Conservation (phyloP, 257 asterid genomes). For the Marsdenia floribunda region DNA sequence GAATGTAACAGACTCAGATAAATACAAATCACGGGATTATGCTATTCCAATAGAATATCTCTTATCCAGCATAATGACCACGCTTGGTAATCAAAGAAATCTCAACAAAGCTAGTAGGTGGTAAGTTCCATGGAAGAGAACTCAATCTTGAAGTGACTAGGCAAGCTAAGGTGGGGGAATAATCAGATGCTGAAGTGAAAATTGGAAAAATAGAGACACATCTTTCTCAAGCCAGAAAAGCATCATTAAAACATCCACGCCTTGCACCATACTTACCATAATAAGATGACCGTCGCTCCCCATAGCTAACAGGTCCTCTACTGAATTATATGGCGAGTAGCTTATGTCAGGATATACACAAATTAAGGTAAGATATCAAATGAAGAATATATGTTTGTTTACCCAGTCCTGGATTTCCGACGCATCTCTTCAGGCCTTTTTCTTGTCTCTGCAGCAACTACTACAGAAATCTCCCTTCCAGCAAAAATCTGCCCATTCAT, state of each 20-base stretch:
- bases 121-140: neutral
- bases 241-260: neutral
- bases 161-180: neutral
- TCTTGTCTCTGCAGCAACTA: slow-evolving; percentile 32
- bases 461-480: slow-evolving; percentile 34
- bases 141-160: neutral
- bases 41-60: neutral
- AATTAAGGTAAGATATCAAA: neutral
- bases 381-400: neutral
- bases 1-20: neutral
- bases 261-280: slow-evolving; percentile 18
- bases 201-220: neutral
- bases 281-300: slow-evolving; percentile 24
- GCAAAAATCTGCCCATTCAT: slow-evolving; percentile 31
- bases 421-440: slow-evolving; percentile 38
- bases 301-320: slow-evolving; percentile 26
- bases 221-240: neutral
- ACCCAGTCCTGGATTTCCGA: slow-evolving; percentile 21
- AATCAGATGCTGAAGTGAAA: neutral
- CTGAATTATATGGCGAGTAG: slow-evolving; percentile 1
- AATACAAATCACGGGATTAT: neutral
- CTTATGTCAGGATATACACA: slow-evolving; percentile 2
- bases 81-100: neutral
- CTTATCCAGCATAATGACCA: neutral
- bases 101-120: neutral